A percentile compares a stretch with the other conserved stretches of the same genome.
Conservation (phyloP, 768 basidiomycete genomes). For the Phlebiopsis flavidoalba region DNA sequence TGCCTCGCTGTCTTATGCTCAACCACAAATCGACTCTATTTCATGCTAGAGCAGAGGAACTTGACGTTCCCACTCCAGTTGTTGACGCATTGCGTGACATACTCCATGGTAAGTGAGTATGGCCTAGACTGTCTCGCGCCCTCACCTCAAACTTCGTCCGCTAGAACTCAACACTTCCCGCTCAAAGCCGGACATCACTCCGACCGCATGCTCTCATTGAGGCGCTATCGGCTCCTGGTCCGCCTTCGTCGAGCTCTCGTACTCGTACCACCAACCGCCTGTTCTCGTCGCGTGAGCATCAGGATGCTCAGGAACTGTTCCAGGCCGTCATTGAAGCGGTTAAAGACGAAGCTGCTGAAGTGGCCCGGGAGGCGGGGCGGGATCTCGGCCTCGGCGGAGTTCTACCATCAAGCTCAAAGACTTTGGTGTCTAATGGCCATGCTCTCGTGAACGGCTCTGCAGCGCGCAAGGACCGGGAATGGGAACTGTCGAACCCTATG, state of each 20-base stretch:
- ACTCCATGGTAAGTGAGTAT: conserved; percentile 48
- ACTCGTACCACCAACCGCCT: conserved; percentile 55
- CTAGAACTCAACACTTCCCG: conserved; percentile 64
- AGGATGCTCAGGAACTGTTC: conserved; percentile 98
- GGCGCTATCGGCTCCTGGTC: conserved; percentile 43
- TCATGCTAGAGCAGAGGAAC: conserved; percentile 67
- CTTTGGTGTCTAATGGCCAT: not conserved
- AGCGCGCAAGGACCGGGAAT: conserved; percentile 5
- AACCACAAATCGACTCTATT: conserved; percentile 75
- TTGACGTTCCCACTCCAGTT: conserved; percentile 83
- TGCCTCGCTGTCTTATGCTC: conserved; percentile 79
- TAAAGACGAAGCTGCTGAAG: conserved; percentile 73
- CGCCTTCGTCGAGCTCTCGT: conserved; percentile 18
- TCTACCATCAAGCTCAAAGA: not conserved
- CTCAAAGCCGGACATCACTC: conserved; percentile 51
- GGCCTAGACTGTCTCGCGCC: not conserved
- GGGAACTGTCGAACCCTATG: conserved; percentile 32
- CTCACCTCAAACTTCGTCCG: not conserved
- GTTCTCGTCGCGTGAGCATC: conserved; percentile 88
- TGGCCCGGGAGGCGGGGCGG: conserved; percentile 65
- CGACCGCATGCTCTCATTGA: conserved; percentile 70
- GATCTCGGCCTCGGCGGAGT: conserved; percentile 70
- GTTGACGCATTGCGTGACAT: conserved; percentile 75
- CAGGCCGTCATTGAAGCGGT: conserved; percentile 87
- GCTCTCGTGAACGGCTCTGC: conserved; percentile 13